Evolutionary conservation across 768 basidiomycete genomes (phyloP), one percentile per base, ranked within the genome.

Genomic region (Suillus ampliporus): DNA sequence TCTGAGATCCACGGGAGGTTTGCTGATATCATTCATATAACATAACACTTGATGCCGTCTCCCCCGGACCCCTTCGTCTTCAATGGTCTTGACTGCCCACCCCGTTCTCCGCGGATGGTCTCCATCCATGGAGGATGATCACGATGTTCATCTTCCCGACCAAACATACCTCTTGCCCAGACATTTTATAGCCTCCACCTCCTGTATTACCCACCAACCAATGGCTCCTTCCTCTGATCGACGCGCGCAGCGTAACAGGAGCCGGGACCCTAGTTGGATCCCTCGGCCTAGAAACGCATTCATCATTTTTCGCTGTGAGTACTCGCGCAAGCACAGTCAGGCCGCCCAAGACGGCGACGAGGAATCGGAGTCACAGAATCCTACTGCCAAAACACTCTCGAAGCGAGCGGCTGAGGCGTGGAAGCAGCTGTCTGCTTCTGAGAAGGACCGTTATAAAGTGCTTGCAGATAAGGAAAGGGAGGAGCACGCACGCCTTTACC

Each of bases 361-460:
- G 38, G 59, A 69, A 8, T 46, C 64, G 11, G 69, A 69, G 43
- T 17, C 61, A 14, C 50, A 63, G 34, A 67, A 66, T 31, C 40
- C 61, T 15, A 69, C 58, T 26, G 83, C 84, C 62, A 85, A 86
- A 71, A 82, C 85, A 2, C 82, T 94, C 43, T 92, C 89, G n/a
- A 89, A 89, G 67, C 83, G 90, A 52, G 92, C 92, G 0, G 88
- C 85, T 0, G 87, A 88, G 57, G 87, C 89, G 35, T 95, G 94
- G 94, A 82, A 81, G 43, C 77, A 82, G 61, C 80, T 93, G 15
- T 64, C 83, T 0, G 61, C 68, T 0, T 78, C 80, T 47, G 84
- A 86, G 60, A 84, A 77, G 64, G 71, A 81, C 19, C 77, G 73
- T 60, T 91, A 80, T 79, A 81, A 82, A 67, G 68, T 71, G 9